Evolutionary conservation across 2,329 filamentous ascomycete genomes (phyloP), one percentile per base, ranked within the genome.

Genomic region (Alternaria novae-zelandiae): DNA sequence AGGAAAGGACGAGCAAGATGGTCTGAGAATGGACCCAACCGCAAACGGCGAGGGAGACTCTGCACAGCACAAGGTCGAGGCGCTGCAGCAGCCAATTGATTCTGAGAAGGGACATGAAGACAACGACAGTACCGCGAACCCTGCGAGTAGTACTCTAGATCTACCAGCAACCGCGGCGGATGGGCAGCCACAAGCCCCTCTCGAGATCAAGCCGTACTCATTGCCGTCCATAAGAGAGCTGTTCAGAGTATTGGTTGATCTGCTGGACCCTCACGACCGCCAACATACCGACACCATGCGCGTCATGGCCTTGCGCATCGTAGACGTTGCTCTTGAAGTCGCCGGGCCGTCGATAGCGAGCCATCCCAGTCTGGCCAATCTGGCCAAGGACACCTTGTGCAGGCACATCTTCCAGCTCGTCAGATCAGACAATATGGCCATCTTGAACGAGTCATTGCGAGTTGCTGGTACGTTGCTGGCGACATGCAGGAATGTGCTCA

Each of bases 391-490:
- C 79, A 93, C 94, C 23, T 84, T 99, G 23, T 99, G 96, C 78
- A 91, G 93, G 66, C 93, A 97, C 79, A 86, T 99, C 10, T 99
- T 99, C 83, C 96, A 99, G 82, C 87, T 99, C 26, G 94, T 98
- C 44, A 88, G 95, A 63, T 97, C 94, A 6, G 96, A 99, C 73
- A 98, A 97, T 73, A 96, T 98, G 88, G 91, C 93, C 11, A 93
- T 99, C 61, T 84, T 99, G 15, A 94, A 97, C 75, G 94, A 97
- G 78, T 96, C 96, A 3, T 84, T 99, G 20, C 91, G 95, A 64
- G 96, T 99, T 55, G 92, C 95, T 2, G 93, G 94, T 15, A 99
- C 96, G 5, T 82, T 99, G 25, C 83, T 99, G 30, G 91, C 94
- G 26, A 98, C 96, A 0, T 98, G 96, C 75, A 89, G 96, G 66